Percentiles rank a stretch among this genome's conserved stretches.
phyloP scores from a whole-genome alignment of 108 stramenopile species.

The Conticribra weissflogii region DNA sequence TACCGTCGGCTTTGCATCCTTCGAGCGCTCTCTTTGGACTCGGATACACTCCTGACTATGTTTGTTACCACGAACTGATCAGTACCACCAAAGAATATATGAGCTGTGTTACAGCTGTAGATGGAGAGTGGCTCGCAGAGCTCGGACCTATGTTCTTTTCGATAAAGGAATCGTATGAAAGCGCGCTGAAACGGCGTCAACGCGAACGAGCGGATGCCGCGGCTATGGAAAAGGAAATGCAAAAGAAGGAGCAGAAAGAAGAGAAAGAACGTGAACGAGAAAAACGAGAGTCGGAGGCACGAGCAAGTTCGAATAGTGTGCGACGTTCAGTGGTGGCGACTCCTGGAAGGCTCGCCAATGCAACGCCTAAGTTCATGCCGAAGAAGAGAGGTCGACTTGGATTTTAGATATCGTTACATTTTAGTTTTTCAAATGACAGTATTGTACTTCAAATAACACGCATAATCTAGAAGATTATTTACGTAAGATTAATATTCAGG shows the following conservation, averaged over 20 bases:
- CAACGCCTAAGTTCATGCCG: conserved; percentile 74
- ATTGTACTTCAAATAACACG: too few relatives aligned
- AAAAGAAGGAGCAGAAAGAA: conserved; percentile 54
- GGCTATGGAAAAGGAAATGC: conserved; percentile 71
- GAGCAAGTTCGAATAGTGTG: conserved; percentile 19
- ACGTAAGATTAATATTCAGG: too few relatives aligned
- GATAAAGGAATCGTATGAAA: conserved; percentile 90
- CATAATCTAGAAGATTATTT: too few relatives aligned
- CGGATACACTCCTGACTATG: conserved; percentile 98
- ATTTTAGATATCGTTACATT: too few relatives aligned
- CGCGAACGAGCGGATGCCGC: conserved; percentile 63
- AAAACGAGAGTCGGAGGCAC: conserved; percentile 33
- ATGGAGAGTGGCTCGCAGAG: conserved; percentile 99
- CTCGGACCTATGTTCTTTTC: conserved; percentile 98
- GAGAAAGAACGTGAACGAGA: conserved; percentile 48
- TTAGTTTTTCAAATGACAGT: too few relatives aligned
- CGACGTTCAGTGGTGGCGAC: conserved; percentile 63
- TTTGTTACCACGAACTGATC: conserved; percentile 98
- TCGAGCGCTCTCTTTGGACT: conserved; percentile 92
- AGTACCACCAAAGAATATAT: conserved; percentile 98
- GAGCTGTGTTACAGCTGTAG: conserved; percentile 97
- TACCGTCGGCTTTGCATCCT: conserved; percentile 90
- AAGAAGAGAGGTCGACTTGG: conserved; percentile 71
- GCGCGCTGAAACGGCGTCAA: conserved; percentile 68
- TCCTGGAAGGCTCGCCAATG: conserved; percentile 60